Evolutionary conservation across 1,284 basidiomycete genomes (phyloP), one percentile per base, ranked within the genome.

Genomic region (Cryptococcus jaspeensis): DNA sequence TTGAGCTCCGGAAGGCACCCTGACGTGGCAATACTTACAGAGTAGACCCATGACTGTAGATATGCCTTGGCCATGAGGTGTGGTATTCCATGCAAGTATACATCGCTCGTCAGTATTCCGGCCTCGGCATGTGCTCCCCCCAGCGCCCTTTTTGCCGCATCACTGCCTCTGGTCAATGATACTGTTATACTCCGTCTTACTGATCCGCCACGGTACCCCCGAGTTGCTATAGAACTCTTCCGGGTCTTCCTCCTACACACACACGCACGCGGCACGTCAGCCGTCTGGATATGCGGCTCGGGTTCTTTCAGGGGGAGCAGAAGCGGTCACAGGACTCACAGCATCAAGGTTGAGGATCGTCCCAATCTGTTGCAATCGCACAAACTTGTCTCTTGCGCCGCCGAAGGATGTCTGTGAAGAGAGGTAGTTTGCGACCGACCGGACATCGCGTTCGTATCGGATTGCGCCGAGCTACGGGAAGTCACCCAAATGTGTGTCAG

Each of bases 211-310:
- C 16, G 86, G 84, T 60, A 94, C 90, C n/a, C 92, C 92, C 9
- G 90, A 92, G 55, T 88, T 86, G 62, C 88, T 90, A 75, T 92
- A 94, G 71, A 95, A 94, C 57, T 93, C 91, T 61, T 91, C 89
- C 2, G 92, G 85, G 65, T 92, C 89, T 75, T 94, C 92, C 64
- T 92, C 91, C 88, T 92, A 62, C 36, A n/a, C 23, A 46, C 7
- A 8, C 25, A 7, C 25, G 32, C 43, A 5, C 23, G 9, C 16
- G 55, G 37, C 22, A 37, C 64, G 44, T 25, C n/a, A 32, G 28
- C 28, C 28, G 28, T 32, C 28, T 32, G 28, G 28, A 32, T 32
- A 4, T 32, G 5, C n/a, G n/a, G n/a, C n/a, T n/a, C n/a, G n/a
- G n/a, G n/a, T n/a, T n/a, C n/a, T n/a, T n/a, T n/a, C n/a, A n/a